These are phyloP conservation scores for Pestalotiopsis sp. DNA, from an alignment of 2,329 filamentous ascomycete species.

Conservation along the genomic window DNA sequence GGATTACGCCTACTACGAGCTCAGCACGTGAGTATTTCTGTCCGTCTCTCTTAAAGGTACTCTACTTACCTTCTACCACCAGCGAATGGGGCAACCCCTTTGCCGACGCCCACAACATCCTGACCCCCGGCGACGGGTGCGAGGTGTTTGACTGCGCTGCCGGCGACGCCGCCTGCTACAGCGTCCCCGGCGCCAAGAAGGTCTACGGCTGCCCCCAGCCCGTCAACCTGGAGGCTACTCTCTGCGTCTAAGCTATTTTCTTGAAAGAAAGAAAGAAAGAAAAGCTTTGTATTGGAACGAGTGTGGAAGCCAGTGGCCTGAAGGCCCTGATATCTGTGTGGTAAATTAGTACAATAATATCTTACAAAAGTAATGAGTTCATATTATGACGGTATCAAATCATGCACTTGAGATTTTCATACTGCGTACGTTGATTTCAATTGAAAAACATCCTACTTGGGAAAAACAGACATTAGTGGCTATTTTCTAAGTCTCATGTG, in stretches of 20 bases:
- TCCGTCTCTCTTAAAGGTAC: too few species aligned
- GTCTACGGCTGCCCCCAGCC: conserved; percentile 45
- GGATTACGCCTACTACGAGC: conserved; percentile 43
- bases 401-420: not conserved
- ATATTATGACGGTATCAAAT: not conserved
- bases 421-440: not conserved
- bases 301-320: not conserved
- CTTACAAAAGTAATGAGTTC: not conserved
- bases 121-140: conserved; percentile 41
- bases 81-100: conserved; percentile 45
- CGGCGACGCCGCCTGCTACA: conserved; percentile 41
- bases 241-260: conserved; percentile 26
- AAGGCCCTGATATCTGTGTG: not conserved
- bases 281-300: not conserved
- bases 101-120: conserved; percentile 35
- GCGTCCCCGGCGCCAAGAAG: conserved; percentile 38
- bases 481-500: too few species aligned
- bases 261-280: too few species aligned
- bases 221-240: conserved; percentile 36
- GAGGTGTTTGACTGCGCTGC: conserved; percentile 40
- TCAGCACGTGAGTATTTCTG: conserved; percentile 37
- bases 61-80: not conserved
- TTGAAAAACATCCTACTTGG: too few species aligned
- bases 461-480: too few species aligned
- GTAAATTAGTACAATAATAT: not conserved